Percentiles rank a stretch among this genome's conserved stretches.
phyloP scores from a whole-genome alignment of 1,284 basidiomycete species.

The Termitomyces sp. region DNA sequence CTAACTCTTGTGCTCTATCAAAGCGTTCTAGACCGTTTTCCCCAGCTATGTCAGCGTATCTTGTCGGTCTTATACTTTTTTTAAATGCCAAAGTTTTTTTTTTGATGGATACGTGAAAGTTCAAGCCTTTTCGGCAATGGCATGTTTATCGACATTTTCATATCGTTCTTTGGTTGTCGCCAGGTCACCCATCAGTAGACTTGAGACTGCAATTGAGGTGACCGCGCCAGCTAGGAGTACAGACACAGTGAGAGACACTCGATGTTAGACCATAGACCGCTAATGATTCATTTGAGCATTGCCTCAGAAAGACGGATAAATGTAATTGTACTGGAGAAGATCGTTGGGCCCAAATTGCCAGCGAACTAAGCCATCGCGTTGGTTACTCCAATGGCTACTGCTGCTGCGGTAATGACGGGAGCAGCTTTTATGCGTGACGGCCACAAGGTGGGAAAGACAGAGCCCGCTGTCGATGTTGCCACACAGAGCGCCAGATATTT shows the following conservation, averaged over 20 bases:
- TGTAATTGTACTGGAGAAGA: conserved; percentile 9
- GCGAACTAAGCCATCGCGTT: conserved; percentile 10
- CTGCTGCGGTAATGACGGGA: conserved; percentile 10
- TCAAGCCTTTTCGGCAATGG: not conserved
- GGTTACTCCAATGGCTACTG: conserved; percentile 9
- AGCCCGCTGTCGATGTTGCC: conserved; percentile 12
- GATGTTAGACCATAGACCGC: conserved; percentile 13
- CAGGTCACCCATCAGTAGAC: conserved; percentile 11
- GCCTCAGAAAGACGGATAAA: not conserved
- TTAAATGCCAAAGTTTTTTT: not conserved
- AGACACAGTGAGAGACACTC: conserved; percentile 7
- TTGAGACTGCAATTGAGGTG: conserved; percentile 2
- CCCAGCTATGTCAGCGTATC: not conserved
- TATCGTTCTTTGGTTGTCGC: not conserved
- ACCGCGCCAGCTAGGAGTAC: conserved; percentile 8
- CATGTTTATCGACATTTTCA: not conserved
- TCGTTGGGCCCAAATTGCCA: conserved; percentile 12
- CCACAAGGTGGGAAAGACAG: conserved; percentile 12
- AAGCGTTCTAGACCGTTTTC: not conserved
- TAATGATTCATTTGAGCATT: not conserved
- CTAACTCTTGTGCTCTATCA: not conserved
- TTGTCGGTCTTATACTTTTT: not conserved
- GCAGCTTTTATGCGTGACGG: conserved; percentile 12
- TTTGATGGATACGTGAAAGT: not conserved
- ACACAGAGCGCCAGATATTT: conserved; percentile 12